A percentile compares a stretch with the other conserved stretches of the same genome.
Conservation (phyloP, 345 rosid genomes). For the Atalantia buxifolia region DNA sequence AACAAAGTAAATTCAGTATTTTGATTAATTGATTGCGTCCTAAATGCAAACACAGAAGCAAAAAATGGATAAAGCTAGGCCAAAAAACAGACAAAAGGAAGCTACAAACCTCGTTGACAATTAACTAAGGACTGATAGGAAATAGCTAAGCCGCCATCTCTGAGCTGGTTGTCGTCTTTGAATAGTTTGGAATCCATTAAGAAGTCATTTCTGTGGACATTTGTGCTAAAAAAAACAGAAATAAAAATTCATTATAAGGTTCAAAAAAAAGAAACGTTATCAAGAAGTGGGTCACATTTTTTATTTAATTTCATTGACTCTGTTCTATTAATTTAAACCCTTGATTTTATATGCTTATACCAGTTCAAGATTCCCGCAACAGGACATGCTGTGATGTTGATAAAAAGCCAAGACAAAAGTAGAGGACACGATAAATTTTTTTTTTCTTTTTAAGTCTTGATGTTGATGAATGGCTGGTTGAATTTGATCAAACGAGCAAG, state of each 20-base stretch:
- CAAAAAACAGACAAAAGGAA: background rate
- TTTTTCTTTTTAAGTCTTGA: background rate
- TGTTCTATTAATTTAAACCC: background rate
- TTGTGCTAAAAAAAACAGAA: slow-evolving; percentile 11
- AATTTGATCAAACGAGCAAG: background rate
- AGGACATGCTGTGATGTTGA: background rate
- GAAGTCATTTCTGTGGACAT: slow-evolving; percentile 21
- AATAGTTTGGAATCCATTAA: slow-evolving; percentile 26
- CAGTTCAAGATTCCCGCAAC: background rate
- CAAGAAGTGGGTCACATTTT: background rate
- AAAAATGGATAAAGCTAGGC: background rate
- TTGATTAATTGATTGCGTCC: too few relatives aligned
- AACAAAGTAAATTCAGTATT: background rate
- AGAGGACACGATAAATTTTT: background rate
- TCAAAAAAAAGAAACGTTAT: background rate
- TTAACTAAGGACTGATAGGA: slow-evolving; percentile 26
- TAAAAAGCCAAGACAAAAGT: slow-evolving; percentile 4
- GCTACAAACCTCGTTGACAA: slow-evolving; percentile 33
- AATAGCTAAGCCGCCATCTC: slow-evolving; percentile 18
- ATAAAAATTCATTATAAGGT: background rate
- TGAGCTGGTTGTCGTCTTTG: slow-evolving; percentile 24
- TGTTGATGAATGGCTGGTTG: background rate
- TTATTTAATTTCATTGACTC: background rate
- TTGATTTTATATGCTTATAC: background rate
- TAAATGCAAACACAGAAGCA: background rate